These are phyloP conservation scores for grape (Vitis vinifera) DNA, from an alignment of 164 flowering plant genomes.

Conservation along the genomic window ASM3070453v1 NC_081809.1:4413001-4413500, in stretches of 20 bases:
- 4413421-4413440: neutral
- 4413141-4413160: constrained; percentile 51
- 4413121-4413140: constrained; percentile 59
- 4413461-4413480: too few relatives aligned
- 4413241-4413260: constrained; percentile 60
- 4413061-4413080: constrained; percentile 66
- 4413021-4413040: neutral
- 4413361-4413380: neutral
- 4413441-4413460: neutral
- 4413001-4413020: neutral
- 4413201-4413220: constrained; percentile 50
- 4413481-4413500: too few relatives aligned
- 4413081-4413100: constrained; percentile 82
- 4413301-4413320: constrained; percentile 80
- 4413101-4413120: constrained; percentile 75
- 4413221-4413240: constrained; percentile 52
- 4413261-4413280: constrained; percentile 51
- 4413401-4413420: neutral
- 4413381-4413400: neutral
- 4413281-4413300: constrained; percentile 73
- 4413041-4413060: constrained; percentile 52
- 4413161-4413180: constrained; percentile 62
- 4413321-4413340: constrained; percentile 82
- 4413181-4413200: constrained; percentile 70
- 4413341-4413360: constrained; percentile 1